Evolutionary conservation across 2,329 filamentous ascomycete genomes (phyloP), one percentile per base, ranked within the genome.

Genomic region (Lasiodiplodia citricola): DNA sequence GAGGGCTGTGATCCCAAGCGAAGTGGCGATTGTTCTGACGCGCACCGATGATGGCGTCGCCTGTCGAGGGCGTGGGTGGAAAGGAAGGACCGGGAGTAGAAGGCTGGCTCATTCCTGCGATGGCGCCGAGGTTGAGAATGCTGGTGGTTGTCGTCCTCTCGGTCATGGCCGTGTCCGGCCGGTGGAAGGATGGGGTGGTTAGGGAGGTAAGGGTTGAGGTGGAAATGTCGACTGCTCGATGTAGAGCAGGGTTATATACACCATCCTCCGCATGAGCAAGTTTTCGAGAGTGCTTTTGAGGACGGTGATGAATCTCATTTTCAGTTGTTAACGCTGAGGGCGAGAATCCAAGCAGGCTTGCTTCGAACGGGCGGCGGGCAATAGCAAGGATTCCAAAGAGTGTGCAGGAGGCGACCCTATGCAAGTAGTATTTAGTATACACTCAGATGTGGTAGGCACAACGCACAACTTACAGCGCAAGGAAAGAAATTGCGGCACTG

Each of bases 361-460:
- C 78, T 68, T 80, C 79, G 56, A 80, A 80, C 1, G 79, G 79
- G 31, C 78, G 77, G 14, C 75, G 73, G 8, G 79, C 74, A 8
- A 73, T 70, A 25, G 75, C 73, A 35, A 80, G 75, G 54, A 79
- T 74, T 11, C 73, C 74, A 51, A 80, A 80, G 13, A 79, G 70
- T 4, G 70, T 71, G 50, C 72, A 75, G 3, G 78, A 79, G 14
- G 75, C 74, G 25, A 76, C 68, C 13, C 79, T 80, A 13, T 5
- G 31, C 16, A 31, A 10, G 44, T 21, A 35, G 25, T 74, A 23
- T 70, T 57, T 21, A 31, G 31, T 8, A 56, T 55, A n/a, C 47
- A 67, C 6, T 25, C 5, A 57, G 63, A 13, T 35, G 18, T 28
- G 25, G 21, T 25, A 51, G 7, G 10, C 10, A 8, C 16, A 57